Evolutionary conservation across 2,329 filamentous ascomycete genomes (phyloP).

Genomic region (Clarireedia monteithiana): DNA sequence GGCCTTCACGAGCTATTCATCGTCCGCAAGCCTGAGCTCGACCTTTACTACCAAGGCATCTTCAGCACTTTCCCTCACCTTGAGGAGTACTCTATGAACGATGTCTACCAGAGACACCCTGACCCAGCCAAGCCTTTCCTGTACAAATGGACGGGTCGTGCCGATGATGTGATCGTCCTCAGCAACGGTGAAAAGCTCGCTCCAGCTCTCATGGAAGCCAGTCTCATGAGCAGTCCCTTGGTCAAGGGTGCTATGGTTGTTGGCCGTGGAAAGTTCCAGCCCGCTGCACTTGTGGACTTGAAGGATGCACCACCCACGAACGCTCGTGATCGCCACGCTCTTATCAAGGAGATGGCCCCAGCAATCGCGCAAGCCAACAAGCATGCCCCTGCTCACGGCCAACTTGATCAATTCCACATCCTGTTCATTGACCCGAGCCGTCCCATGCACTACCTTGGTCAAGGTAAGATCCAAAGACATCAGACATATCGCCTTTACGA

Average conservation of each 20-base stretch:
- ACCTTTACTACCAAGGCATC: conserved; percentile 13
- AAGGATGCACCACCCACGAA: background rate
- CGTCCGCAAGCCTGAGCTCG: conserved; percentile 10
- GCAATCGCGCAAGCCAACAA: conserved; percentile 28
- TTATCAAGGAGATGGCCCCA: conserved; percentile 26
- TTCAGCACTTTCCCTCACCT: conserved; percentile 15
- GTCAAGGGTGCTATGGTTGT: conserved; percentile 31
- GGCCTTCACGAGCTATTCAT: conserved; percentile 13
- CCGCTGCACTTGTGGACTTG: conserved; percentile 13
- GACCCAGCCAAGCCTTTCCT: conserved; percentile 12
- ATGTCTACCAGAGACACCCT: conserved; percentile 13
- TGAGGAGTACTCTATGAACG: conserved; percentile 15
- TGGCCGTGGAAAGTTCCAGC: conserved; percentile 24
- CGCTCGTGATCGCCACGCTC: conserved; percentile 5
- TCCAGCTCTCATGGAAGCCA: conserved; percentile 33
- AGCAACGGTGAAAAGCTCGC: conserved; percentile 38
- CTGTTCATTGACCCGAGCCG: conserved; percentile 26
- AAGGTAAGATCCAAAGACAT: conserved; percentile 32
- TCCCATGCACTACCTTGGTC: conserved; percentile 30
- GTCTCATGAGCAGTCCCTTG: conserved; percentile 30
- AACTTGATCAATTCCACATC: conserved; percentile 26
- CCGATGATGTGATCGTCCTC: conserved; percentile 16
- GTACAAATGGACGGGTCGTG: conserved; percentile 12
- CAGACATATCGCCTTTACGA: conserved; percentile 27
- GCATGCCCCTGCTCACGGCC: conserved; percentile 24